Evolutionary conservation across 1,284 basidiomycete genomes (phyloP), one percentile per base, ranked within the genome.

Genomic region (Butyriboletus appendiculatus): DNA sequence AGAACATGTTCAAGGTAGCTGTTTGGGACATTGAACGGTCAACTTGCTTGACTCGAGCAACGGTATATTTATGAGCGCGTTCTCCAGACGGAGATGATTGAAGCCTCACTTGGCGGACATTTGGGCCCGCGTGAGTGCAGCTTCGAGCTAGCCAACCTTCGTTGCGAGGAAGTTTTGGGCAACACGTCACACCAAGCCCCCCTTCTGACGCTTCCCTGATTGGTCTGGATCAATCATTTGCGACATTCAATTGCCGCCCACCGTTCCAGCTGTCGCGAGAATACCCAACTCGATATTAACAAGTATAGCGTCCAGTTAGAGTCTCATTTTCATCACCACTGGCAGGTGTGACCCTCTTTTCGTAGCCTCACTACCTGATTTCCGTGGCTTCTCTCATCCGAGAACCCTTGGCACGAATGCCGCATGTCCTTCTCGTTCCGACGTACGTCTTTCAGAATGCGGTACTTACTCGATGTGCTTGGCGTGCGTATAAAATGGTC

Each of bases 401-500:
- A 47, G 44, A 33, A 38, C 9, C 20, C 5, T n/a, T 9, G 11
- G 28, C 37, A 43, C 7, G 48, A 39, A 22, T 16, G 30, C 38
- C 28, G 1, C 44, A 35, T 47, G 39, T 20, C 40, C 15, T 30
- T 35, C 41, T 45, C 48, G 26, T 34, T 53, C 50, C 48, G 45
- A 59, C 16, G 45, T 39, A 26, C 45, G 40, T 35, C 39, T 39
- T 45, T 39, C 30, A 16, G 32, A 44, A 30, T 11, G 35, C 30
- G 32, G 18, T 62, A 55, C 41, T 51, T 62, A 55, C 45, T 51
- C 12, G 5, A 42, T 1, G n/a, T 10, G 45, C 39, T 45, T 26
- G 24, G 41, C 49, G 9, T n/a, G 52, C 46, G 11, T 63, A 67
- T 67, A 68, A 66, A 66, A 45, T 0, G 45, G 41, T 12, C 16